Evolutionary conservation across 106 monocot genomes (phyloP), one percentile per base, ranked within the genome.

Genomic region (Dendrobium catenatum): DNA sequence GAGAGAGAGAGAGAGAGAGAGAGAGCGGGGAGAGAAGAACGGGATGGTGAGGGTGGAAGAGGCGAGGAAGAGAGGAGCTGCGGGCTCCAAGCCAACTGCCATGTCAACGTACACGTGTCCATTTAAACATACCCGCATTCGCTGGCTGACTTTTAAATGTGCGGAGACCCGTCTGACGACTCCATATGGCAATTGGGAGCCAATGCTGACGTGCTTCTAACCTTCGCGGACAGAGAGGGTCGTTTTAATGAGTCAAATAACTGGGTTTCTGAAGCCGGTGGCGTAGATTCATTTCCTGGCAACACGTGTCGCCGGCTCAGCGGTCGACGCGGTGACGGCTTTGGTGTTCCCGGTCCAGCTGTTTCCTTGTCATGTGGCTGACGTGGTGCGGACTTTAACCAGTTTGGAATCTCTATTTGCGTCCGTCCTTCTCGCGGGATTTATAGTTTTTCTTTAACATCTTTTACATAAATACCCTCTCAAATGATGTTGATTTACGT

Each of bases 41-140:
- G 61, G 37, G n/a, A 15, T 1, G 37, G 18, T 37, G 61, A 61
- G 10, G 61, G 4, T n/a, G 70, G 70, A 31, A 70, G 70, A 70
- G 33, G 11, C 33, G 37, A 31, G 33, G 70, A 70, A 37, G 70
- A 33, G 11, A 37, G 70, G 9, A 66, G 64, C 26, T 5, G 64
- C 64, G 64, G 64, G 64, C 64, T 66, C 37, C 70, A 70, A 33
- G 37, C 70, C 27, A 70, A 70, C 33, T 70, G 70, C 70, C 70
- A 70, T 37, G 70, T 70, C 70, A 70, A 70, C 70, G 11, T 70
- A 70, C 70, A 70, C 70, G 70, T 70, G 70, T 70, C 70, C 33
- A 20, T 9, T 37, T 11, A 10, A 15, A 9, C 2, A n/a, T 6
- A 27, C 37, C 31, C 33, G 70, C 11, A 70, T 31, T 0, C 70